A percentile compares a stretch with the other conserved stretches of the same genome.
phyloP scores from a whole-genome alignment of 495 filamentous ascomycete species.

The Amphirosellinia nigrospora region DNA sequence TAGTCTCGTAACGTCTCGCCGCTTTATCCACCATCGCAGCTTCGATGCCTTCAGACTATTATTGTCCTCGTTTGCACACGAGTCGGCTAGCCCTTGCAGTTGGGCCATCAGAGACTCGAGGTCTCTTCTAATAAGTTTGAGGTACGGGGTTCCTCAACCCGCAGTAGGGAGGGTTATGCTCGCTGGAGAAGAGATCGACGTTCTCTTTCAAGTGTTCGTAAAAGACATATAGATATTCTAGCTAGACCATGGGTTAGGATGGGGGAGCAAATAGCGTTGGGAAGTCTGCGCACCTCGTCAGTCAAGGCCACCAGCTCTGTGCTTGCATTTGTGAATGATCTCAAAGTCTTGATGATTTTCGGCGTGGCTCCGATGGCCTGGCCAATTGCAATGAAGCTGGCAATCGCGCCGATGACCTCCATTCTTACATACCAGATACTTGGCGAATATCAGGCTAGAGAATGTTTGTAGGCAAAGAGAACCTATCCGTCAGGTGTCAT shows the following conservation, averaged over 20 bases:
- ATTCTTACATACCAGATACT: background rate
- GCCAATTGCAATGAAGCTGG: conserved; percentile 34
- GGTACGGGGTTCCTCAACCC: background rate
- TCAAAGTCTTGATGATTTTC: conserved; percentile 27
- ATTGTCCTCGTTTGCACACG: background rate
- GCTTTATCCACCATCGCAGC: conserved; percentile 16
- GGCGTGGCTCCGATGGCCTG: conserved; percentile 30
- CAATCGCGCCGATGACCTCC: conserved; percentile 28
- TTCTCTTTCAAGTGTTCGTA: conserved; percentile 8
- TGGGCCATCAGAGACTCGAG: background rate
- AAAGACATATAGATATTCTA: background rate
- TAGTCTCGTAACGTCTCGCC: background rate
- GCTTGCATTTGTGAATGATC: conserved; percentile 12
- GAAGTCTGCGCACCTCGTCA: background rate
- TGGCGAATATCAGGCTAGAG: background rate
- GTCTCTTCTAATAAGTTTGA: background rate
- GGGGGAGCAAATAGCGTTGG: background rate
- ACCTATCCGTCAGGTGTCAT: background rate
- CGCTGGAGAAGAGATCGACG: conserved; percentile 15
- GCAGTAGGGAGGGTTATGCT: background rate
- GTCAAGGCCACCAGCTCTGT: conserved; percentile 19
- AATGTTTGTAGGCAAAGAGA: background rate
- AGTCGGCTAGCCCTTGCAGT: conserved; percentile 3
- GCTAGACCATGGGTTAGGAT: background rate
- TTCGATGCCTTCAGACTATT: background rate